phyloP scores from a whole-genome alignment of 805 yeast genomes.

The Nakazawaea holstii region DNA sequence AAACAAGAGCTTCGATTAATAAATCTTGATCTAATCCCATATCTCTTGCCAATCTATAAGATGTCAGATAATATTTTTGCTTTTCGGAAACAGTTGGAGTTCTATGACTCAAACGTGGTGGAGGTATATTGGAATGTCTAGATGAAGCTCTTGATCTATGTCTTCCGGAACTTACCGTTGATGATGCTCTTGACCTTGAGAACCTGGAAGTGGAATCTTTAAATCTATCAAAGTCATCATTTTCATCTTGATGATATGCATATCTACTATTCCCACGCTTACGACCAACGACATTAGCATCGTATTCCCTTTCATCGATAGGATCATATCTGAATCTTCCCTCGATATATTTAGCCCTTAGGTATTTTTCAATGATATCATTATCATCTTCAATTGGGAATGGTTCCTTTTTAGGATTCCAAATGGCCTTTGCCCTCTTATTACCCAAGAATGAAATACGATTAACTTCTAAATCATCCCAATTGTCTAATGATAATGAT shows the following conservation, averaged over 20 bases:
- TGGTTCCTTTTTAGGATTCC: slow-evolving; percentile 67
- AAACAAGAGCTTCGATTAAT: slow-evolving; percentile 56
- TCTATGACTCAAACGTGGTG: slow-evolving; percentile 43
- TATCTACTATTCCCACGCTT: not conserved
- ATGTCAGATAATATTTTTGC: slow-evolving; percentile 43
- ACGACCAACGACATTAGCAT: slow-evolving; percentile 13
- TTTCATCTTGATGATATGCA: not conserved
- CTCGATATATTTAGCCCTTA: slow-evolving; percentile 63
- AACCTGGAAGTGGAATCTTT: slow-evolving; percentile 6
- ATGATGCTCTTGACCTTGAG: slow-evolving; percentile 14
- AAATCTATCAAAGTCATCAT: slow-evolving; percentile 11
- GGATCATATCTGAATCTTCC: slow-evolving; percentile 49
- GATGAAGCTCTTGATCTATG: slow-evolving; percentile 10
- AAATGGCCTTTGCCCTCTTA: slow-evolving; percentile 47
- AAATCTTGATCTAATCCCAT: slow-evolving; percentile 59
- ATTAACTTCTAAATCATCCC: slow-evolving; percentile 56
- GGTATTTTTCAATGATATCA: slow-evolving; percentile 56
- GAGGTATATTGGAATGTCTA: slow-evolving; percentile 13
- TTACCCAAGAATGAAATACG: slow-evolving; percentile 47
- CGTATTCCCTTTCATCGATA: slow-evolving; percentile 30
- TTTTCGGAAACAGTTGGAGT: slow-evolving; percentile 50
- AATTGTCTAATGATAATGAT: slow-evolving; percentile 66
- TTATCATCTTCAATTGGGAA: slow-evolving; percentile 78
- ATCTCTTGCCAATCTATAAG: slow-evolving; percentile 39
- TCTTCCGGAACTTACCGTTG: slow-evolving; percentile 1